Evolutionary conservation across 192 early-diverging fungal genomes (phyloP), one percentile per base, ranked within the genome.

Genomic region (Oehlia diaphana): DNA sequence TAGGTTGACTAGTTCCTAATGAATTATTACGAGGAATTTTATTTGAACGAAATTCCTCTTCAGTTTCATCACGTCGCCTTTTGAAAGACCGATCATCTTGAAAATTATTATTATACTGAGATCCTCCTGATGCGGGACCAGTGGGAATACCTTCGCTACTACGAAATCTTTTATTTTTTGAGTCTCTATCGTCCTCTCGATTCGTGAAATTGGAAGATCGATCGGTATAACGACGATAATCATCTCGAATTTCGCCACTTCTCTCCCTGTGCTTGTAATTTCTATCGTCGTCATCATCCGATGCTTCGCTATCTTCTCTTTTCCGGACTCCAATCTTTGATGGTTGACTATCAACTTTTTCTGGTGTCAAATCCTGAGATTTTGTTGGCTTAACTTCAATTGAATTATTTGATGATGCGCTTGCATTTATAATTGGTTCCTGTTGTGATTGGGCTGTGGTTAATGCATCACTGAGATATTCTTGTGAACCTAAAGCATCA

Each of bases 251-350:
- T 31, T 87, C 85, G 12, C 82, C 80, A 31, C 87, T 79, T 23
- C 87, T 87, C 44, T 90, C 85, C 71, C 88, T 86, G 82, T 92
- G 91, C 78, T 93, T 94, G 69, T 90, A 92, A 75, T 91, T 94
- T 26, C 90, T 86, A 63, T 93, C 91, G 39, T 88, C 89, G 26
- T 92, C 90, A 23, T 92, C 90, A n/a, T 94, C 92, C 33, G 87
- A 88, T 21, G 65, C 86, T 67, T 87, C 87, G 39, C 88, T 87
- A 68, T 85, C 87, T 53, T 85, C 87, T 47, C 83, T 80, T 42
- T 84, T 85, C 39, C 80, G n/a, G 21, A 53, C 72, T 5, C 72
- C 76, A n/a, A 64, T 39, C 37, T 76, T 76, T 50, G 74, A 63
- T 6, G 16, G 33, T 53, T 42, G 64, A n/a, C 28, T 67, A 63